Percentiles rank a stretch among this genome's conserved stretches.
phyloP scores from a whole-genome alignment of 305 asterid genomes.

The Fraxinus angustifolia region DNA sequence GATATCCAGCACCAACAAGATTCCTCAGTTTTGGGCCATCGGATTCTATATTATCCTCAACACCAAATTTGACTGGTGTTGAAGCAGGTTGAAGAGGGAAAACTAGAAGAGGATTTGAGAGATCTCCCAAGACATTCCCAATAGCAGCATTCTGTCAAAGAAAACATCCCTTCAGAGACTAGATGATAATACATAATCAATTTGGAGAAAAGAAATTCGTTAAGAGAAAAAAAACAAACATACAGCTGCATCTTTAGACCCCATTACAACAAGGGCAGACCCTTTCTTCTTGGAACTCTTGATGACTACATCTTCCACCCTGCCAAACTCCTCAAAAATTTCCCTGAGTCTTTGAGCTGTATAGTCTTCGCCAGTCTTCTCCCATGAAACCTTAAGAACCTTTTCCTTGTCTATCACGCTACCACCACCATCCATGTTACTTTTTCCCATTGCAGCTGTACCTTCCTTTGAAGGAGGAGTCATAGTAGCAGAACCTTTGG shows the following conservation, averaged over 20 bases:
- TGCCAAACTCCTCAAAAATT: conserved; percentile 65
- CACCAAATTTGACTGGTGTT: conserved; percentile 34
- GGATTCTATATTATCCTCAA: conserved; percentile 32
- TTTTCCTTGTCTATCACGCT: conserved; percentile 51
- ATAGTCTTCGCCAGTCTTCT: conserved; percentile 60
- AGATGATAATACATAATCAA: not conserved
- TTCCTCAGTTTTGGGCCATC: conserved; percentile 43
- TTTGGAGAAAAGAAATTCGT: not conserved
- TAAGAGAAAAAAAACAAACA: conserved; percentile 15
- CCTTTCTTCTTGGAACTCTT: conserved; percentile 73
- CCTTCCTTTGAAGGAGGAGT: conserved; percentile 33
- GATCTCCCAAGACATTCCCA: conserved; percentile 64
- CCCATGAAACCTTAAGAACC: conserved; percentile 82
- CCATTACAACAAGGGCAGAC: conserved; percentile 84
- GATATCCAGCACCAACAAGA: conserved; percentile 63
- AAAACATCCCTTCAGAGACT: conserved; percentile 18
- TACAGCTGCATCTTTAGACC: conserved; percentile 60
- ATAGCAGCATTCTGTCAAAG: conserved; percentile 46
- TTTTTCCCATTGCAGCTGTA: conserved; percentile 12
- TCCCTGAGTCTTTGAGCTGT: conserved; percentile 55
- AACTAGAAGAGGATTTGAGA: conserved; percentile 73
- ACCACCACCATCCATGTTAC: conserved; percentile 32
- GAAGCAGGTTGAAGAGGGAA: conserved; percentile 60
- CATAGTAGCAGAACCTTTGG: conserved; percentile 32
- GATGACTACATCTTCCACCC: conserved; percentile 77